phyloP scores from a whole-genome alignment of 129 eudicot species.

The Flaveria trinervia region DNA sequence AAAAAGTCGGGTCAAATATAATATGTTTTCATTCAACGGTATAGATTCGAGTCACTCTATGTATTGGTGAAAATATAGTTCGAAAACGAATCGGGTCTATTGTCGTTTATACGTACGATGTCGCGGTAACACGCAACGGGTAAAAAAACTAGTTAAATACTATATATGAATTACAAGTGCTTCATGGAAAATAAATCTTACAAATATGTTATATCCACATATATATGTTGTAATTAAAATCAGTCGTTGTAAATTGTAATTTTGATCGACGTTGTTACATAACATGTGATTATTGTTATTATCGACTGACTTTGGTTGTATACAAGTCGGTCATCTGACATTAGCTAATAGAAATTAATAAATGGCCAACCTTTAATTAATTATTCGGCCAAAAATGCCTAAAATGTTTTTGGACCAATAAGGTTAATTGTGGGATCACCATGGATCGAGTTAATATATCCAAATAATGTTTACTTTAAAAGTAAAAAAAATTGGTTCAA shows the following conservation, averaged over 20 bases:
- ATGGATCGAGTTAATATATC: no score
- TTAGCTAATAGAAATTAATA: not conserved
- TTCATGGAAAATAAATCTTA: not conserved
- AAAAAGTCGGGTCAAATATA: no score
- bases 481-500: no score
- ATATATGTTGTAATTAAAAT: not conserved
- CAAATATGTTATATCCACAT: not conserved
- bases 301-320: conserved; percentile 2
- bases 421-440: not conserved
- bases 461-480: no score
- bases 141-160: no score
- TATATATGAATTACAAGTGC: not conserved
- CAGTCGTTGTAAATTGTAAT: not conserved
- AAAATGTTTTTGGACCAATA: not conserved
- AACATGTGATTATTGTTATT: not conserved
- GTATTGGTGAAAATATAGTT: no score
- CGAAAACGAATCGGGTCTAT: no score
- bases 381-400: conserved; percentile 4
- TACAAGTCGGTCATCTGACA: conserved; percentile 6
- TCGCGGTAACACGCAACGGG: no score
- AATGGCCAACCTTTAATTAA: not conserved
- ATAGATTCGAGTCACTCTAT: no score
- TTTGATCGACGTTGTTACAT: not conserved
- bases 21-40: no score
- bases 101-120: no score